Conservation (phyloP, 345 rosid species). For the Citrus unshiu region DNA sequence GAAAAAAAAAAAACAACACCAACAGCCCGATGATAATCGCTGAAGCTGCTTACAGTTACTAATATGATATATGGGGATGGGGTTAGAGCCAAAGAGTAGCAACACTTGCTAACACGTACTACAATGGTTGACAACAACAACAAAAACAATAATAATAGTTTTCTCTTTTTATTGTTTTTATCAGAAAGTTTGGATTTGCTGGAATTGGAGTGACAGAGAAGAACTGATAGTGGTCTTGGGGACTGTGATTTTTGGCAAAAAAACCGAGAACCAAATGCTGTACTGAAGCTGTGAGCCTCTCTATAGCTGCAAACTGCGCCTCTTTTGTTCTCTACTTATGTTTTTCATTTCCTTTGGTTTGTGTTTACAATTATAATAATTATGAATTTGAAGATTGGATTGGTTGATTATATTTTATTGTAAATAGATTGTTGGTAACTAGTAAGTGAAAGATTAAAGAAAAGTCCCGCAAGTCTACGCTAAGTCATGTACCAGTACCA, state of each 20-base stretch:
- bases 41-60: not conserved
- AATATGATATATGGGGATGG: not conserved
- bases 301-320: not conserved
- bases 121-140: not conserved
- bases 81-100: not conserved
- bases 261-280: not conserved
- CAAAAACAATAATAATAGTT: not conserved
- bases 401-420: too few relatives aligned
- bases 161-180: not conserved
- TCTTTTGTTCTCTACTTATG: not conserved
- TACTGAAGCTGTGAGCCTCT: slow-evolving; percentile 3
- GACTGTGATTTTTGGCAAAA: slow-evolving; percentile 23
- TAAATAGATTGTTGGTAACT: too few relatives aligned
- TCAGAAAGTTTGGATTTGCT: slow-evolving; percentile 18
- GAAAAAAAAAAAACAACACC: not conserved
- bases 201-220: slow-evolving; percentile 30
- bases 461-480: not conserved
- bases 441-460: not conserved
- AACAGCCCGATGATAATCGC: not conserved
- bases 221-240: slow-evolving; percentile 22
- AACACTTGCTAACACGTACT: not conserved
- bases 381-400: not conserved
- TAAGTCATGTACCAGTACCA: not conserved
- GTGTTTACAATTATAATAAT: not conserved
- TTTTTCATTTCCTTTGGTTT: not conserved